Evolutionary conservation across 495 filamentous ascomycete species (phyloP), one percentile per base, ranked within the genome.

Genomic region (Mytilinidion resinicola): DNA sequence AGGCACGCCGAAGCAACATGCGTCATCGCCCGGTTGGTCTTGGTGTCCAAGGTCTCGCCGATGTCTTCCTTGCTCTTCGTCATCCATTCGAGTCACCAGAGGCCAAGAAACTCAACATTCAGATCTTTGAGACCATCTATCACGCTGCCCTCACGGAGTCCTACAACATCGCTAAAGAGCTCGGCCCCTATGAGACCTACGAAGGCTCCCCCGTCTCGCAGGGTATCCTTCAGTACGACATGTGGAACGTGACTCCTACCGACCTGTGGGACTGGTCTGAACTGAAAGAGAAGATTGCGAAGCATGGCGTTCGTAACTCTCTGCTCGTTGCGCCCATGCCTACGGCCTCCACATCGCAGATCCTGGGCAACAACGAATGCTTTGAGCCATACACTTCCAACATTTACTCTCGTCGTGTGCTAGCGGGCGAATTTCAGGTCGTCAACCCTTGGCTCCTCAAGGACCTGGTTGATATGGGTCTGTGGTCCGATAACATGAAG

Each of bases 401-500:
- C 80, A 97, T 98, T 74, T 98, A 98, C 80, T 95, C 90, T 43
- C 93, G 93, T 58, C 93, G 93, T 81, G 93, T 98, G 42, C 79
- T 98, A 59, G 93, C 93, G 57, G 93, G 93, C 69, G 93, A 98
- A 72, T 98, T 98, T 84, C 93, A 98, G 76, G 89, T 98, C 51
- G 93, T 98, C 74, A 98, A 98, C 80, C 93, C 93, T 30, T 97
- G 95, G 95, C 77, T 98, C 49, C 84, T 98, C 54, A 96, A 96
- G 80, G 93, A 98, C 67, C 83, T 98, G 14, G 93, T 98, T 57
- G 93, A 98, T 66, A 87, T 96, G 78, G 93, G 93, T 60, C 81
- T 98, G 34, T 98, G 93, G 93, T 96, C 91, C 37, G 93, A 98
- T 75, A 91, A 90, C 80, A 98, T 98, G 93, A 98, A 98, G 82